Evolutionary conservation across 2,329 filamentous ascomycete species (phyloP).

Genomic region (Nigrograna mackinnonii): DNA sequence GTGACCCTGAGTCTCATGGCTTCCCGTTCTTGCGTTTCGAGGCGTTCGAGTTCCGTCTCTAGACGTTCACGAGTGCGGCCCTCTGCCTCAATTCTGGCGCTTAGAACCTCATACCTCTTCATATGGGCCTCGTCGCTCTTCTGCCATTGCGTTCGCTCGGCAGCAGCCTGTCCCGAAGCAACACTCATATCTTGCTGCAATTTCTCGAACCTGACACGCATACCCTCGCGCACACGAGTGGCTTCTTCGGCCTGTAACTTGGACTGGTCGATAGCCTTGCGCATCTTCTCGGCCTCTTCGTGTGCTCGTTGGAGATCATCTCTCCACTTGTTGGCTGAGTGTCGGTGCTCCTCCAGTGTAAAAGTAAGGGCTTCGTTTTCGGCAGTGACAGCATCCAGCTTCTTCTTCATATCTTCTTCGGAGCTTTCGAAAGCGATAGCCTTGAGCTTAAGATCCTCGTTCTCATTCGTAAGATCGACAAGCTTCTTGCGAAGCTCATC

Average conservation of each 20-base stretch:
- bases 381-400: conserved; percentile 56
- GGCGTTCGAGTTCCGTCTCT: conserved; percentile 49
- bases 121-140: conserved; percentile 66
- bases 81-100: conserved; percentile 53
- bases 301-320: conserved; percentile 59
- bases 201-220: conserved; percentile 81
- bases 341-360: conserved; percentile 66
- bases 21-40: conserved; percentile 67
- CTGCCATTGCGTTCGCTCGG: conserved; percentile 78
- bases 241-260: conserved; percentile 83
- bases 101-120: conserved; percentile 58
- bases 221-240: conserved; percentile 78
- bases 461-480: conserved; percentile 59
- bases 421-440: conserved; percentile 32
- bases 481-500: conserved; percentile 56
- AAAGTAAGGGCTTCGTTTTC: conserved; percentile 65
- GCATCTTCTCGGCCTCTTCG: conserved; percentile 66
- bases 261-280: conserved; percentile 72
- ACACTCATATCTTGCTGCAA: conserved; percentile 85
- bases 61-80: conserved; percentile 48
- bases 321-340: conserved; percentile 62
- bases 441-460: conserved; percentile 58
- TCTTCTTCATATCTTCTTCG: conserved; percentile 54
- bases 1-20: conserved; percentile 79
- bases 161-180: conserved; percentile 77